phyloP scores from a whole-genome alignment of 345 rosid species.

The Pistacia atlantica region DNA sequence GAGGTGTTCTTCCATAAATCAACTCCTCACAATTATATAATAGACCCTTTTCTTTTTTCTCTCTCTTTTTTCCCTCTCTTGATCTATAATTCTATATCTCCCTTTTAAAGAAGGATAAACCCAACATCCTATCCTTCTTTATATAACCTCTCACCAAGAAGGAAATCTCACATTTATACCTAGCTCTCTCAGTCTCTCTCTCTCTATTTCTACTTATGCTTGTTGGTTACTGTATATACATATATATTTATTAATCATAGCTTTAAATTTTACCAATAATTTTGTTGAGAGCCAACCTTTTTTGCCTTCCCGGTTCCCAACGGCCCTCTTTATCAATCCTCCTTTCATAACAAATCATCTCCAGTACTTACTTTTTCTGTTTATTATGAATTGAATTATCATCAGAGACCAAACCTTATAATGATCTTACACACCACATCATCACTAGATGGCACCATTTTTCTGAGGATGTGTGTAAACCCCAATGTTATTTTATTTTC shows the following conservation, averaged over 20 bases:
- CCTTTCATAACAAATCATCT: constrained; percentile 31
- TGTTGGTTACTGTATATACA: constrained; percentile 5
- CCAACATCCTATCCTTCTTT: constrained; percentile 47
- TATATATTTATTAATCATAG: constrained; percentile 15
- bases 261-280: constrained; percentile 38
- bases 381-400: constrained; percentile 11
- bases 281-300: constrained; percentile 39
- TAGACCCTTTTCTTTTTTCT: neutral
- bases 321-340: constrained; percentile 24
- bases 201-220: neutral
- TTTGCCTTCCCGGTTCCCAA: constrained; percentile 32
- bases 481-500: constrained; percentile 19
- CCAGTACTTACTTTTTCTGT: constrained; percentile 16
- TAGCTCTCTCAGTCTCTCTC: constrained; percentile 10
- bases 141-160: constrained; percentile 52
- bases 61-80: constrained; percentile 6
- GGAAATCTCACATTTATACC: constrained; percentile 37
- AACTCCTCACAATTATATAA: constrained; percentile 12
- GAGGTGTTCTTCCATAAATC: constrained; percentile 78
- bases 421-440: constrained; percentile 22
- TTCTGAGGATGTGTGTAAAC: constrained; percentile 21
- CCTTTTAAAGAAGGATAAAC: constrained; percentile 49
- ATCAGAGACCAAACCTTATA: constrained; percentile 32
- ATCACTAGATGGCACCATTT: constrained; percentile 1
- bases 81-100: constrained; percentile 17